These are phyloP conservation scores for Uronychia binucleata DNA, from an alignment of 73 alveolate species.

Conservation along the genomic window DNA sequence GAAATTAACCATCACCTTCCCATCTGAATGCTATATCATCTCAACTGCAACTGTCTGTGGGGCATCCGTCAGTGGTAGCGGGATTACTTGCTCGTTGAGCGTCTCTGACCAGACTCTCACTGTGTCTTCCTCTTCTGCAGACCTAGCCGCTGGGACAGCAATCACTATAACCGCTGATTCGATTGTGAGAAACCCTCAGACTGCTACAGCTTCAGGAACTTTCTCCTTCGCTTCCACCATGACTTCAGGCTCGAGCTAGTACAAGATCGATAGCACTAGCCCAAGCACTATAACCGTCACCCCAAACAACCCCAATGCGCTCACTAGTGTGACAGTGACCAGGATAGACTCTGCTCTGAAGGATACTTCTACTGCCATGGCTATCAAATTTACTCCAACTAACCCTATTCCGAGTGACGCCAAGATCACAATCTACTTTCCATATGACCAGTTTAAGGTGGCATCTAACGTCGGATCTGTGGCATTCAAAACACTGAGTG, in stretches of 20 bases:
- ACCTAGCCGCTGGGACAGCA: background rate
- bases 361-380: conserved; percentile 27
- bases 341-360: conserved; percentile 26
- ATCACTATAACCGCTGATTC: background rate
- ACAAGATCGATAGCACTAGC: background rate
- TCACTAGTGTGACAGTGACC: conserved; percentile 2
- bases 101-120: background rate
- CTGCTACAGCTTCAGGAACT: background rate
- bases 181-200: conserved; percentile 14
- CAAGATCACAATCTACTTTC: conserved; percentile 31
- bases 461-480: conserved; percentile 10
- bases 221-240: conserved; percentile 3
- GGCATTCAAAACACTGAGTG: background rate
- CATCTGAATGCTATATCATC: conserved; percentile 1
- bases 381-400: conserved; percentile 41
- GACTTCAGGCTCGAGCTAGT: background rate
- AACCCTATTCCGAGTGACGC: conserved; percentile 53
- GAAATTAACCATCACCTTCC: conserved; percentile 4
- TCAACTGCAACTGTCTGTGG: conserved; percentile 7
- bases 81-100: background rate
- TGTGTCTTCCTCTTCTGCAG: conserved; percentile 14
- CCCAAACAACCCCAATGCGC: background rate
- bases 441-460: conserved; percentile 40
- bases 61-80: background rate
- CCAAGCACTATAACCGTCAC: conserved; percentile 1